Conservation (phyloP, 257 asterid species). For the Verbena officinalis region DNA sequence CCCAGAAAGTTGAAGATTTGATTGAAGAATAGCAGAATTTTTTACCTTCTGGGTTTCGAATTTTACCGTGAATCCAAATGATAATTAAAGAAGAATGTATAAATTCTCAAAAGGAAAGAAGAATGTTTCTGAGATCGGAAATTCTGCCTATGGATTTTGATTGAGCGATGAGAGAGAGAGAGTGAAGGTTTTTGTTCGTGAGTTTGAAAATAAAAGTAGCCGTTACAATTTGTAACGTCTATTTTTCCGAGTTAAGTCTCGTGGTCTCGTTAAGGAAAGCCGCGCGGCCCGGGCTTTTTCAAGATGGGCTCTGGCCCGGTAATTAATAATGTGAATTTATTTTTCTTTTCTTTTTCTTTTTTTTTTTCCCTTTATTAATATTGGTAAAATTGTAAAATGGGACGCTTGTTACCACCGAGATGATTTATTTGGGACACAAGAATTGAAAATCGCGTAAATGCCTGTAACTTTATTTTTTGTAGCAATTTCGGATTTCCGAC, state of each 20-base stretch:
- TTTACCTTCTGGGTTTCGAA: slow-evolving; percentile 24
- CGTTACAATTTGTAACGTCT: slow-evolving; percentile 62
- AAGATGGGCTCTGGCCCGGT: too few species aligned
- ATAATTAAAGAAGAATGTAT: slow-evolving; percentile 9
- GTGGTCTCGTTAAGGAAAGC: slow-evolving; percentile 9
- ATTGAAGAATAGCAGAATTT: background rate
- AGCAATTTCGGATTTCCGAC: too few species aligned
- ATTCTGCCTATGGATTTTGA: slow-evolving; percentile 15
- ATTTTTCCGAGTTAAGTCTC: slow-evolving; percentile 14
- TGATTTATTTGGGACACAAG: too few species aligned
- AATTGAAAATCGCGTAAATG: too few species aligned
- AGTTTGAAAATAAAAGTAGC: slow-evolving; percentile 52
- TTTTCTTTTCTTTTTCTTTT: too few species aligned
- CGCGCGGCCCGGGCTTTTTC: background rate
- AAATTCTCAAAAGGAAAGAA: background rate
- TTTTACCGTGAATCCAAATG: slow-evolving; percentile 3
- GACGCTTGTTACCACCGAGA: too few species aligned
- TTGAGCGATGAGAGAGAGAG: slow-evolving; percentile 5
- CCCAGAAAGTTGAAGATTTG: slow-evolving; percentile 9
- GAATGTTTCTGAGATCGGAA: background rate
- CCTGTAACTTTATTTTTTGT: too few species aligned
- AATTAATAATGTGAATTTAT: too few species aligned
- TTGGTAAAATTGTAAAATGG: too few species aligned
- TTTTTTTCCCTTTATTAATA: too few species aligned
- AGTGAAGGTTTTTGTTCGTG: slow-evolving; percentile 26